Percentiles rank a stretch among this genome's conserved stretches.
Conservation (phyloP, 495 filamentous ascomycete genomes). For the Aspergillus kassunensis region DNA sequence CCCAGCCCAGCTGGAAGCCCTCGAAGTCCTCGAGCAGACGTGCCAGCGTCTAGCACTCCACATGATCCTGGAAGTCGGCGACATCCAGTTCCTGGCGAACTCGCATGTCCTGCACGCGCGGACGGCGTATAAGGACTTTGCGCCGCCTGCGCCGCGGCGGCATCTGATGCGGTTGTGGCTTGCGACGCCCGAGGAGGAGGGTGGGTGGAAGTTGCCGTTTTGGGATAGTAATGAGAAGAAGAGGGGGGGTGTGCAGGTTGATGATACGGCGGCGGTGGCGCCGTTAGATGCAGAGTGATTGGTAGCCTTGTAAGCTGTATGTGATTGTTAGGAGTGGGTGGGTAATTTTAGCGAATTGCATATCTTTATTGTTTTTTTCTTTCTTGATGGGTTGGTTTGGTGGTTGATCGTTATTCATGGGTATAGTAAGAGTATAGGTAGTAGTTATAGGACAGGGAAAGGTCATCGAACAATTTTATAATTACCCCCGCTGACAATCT, state of each 20-base stretch:
- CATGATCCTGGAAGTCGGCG: constrained; percentile 75
- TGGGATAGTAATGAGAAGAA: constrained; percentile 78
- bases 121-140: constrained; percentile 63
- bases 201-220: constrained; percentile 82
- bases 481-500: constrained; percentile 65
- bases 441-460: neutral
- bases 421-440: neutral
- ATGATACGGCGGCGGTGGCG: constrained; percentile 64
- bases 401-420: neutral
- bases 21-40: constrained; percentile 62
- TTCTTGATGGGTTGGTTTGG: neutral
- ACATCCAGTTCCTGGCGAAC: constrained; percentile 74
- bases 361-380: neutral
- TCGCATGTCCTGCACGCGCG: constrained; percentile 66
- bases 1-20: constrained; percentile 57
- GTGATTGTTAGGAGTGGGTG: neutral
- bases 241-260: constrained; percentile 81
- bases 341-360: constrained; percentile 3
- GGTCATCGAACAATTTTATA: constrained; percentile 52
- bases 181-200: constrained; percentile 72
- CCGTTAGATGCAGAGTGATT: constrained; percentile 69
- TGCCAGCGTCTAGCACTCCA: constrained; percentile 63
- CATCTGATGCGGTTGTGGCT: constrained; percentile 88
- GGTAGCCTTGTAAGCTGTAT: neutral
- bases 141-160: constrained; percentile 57